A percentile compares a stretch with the other conserved stretches of the same genome.
Conservation (phyloP, 2,329 filamentous ascomycete genomes). For the Aspergillus pseudoviridinutans region DNA sequence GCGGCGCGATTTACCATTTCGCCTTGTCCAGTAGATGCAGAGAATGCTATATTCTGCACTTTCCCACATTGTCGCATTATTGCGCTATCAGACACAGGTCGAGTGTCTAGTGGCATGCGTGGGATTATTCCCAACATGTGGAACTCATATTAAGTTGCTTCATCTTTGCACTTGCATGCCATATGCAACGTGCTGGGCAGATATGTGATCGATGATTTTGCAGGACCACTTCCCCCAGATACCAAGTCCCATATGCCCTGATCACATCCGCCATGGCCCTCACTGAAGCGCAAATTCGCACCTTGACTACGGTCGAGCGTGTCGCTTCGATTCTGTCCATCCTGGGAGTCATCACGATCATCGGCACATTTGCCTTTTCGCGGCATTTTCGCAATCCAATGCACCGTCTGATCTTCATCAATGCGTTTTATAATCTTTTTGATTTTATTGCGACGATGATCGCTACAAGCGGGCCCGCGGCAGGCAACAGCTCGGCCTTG, state of each 20-base stretch:
- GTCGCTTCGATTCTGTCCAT: conserved; percentile 29
- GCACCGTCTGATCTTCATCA: conserved; percentile 38
- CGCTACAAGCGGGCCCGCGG: conserved; percentile 33
- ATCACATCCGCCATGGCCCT: conserved; percentile 16
- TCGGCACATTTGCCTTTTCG: conserved; percentile 28
- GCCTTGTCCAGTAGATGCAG: too few relatives aligned
- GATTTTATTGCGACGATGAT: conserved; percentile 40
- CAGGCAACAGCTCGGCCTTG: conserved; percentile 29
- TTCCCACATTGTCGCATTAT: too few relatives aligned
- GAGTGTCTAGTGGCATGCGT: too few relatives aligned
- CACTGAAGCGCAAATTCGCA: conserved; percentile 21
- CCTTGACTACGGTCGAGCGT: conserved; percentile 28
- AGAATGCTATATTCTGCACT: too few relatives aligned
- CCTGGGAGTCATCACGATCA: conserved; percentile 33
- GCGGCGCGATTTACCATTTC: too few relatives aligned
- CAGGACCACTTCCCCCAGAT: too few relatives aligned
- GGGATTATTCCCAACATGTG: too few relatives aligned
- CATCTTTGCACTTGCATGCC: too few relatives aligned
- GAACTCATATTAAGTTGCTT: too few relatives aligned
- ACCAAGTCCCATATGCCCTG: neutral
- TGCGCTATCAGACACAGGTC: too few relatives aligned
- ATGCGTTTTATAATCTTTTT: conserved; percentile 35
- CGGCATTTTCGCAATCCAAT: conserved; percentile 37
- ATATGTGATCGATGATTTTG: too few relatives aligned
- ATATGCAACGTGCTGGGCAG: too few relatives aligned